A percentile compares a stretch with the other conserved stretches of the same genome.
phyloP scores from a whole-genome alignment of 805 yeast species.

The Pichia deserticola region DNA sequence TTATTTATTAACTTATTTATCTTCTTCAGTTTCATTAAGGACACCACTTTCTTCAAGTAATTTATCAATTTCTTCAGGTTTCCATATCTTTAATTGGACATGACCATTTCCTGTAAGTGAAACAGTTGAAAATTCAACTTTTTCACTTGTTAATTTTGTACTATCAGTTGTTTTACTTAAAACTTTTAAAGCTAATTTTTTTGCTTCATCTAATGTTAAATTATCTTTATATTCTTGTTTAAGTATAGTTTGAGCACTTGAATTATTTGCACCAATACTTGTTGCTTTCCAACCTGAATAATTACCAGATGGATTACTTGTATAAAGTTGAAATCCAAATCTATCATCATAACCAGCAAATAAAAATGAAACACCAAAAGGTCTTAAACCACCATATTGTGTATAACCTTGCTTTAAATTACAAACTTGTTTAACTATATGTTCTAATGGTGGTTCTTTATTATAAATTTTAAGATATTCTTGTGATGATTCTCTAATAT shows the following conservation, averaged over 20 bases:
- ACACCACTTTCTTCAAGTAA: slow-evolving; percentile 70
- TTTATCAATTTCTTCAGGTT: slow-evolving; percentile 65
- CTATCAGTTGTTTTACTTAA: slow-evolving; percentile 91
- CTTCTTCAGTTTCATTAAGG: slow-evolving; percentile 36
- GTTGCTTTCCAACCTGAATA: slow-evolving; percentile 99
- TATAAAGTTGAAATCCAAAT: slow-evolving; percentile 84
- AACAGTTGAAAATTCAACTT: slow-evolving; percentile 87
- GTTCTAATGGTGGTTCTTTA: slow-evolving; percentile 91
- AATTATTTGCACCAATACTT: slow-evolving; percentile 90
- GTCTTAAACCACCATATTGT: slow-evolving; percentile 97
- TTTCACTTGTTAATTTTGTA: slow-evolving; percentile 76
- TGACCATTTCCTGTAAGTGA: slow-evolving; percentile 41
- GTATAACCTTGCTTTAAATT: slow-evolving; percentile 97
- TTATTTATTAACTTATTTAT: slow-evolving; percentile 24
- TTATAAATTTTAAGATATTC: slow-evolving; percentile 76
- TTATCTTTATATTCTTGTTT: slow-evolving; percentile 93
- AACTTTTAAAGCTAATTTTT: slow-evolving; percentile 83
- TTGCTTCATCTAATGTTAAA: slow-evolving; percentile 63
- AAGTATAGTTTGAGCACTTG: slow-evolving; percentile 91
- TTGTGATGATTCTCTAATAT: slow-evolving; percentile 83
- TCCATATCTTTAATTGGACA: slow-evolving; percentile 68
- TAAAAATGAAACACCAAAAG: slow-evolving; percentile 93
- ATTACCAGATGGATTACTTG: slow-evolving; percentile 96
- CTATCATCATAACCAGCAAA: slow-evolving; percentile 94
- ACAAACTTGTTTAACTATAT: slow-evolving; percentile 80